Conservation (phyloP, 257 asterid genomes). For the Haberlea rhodopensis region DNA sequence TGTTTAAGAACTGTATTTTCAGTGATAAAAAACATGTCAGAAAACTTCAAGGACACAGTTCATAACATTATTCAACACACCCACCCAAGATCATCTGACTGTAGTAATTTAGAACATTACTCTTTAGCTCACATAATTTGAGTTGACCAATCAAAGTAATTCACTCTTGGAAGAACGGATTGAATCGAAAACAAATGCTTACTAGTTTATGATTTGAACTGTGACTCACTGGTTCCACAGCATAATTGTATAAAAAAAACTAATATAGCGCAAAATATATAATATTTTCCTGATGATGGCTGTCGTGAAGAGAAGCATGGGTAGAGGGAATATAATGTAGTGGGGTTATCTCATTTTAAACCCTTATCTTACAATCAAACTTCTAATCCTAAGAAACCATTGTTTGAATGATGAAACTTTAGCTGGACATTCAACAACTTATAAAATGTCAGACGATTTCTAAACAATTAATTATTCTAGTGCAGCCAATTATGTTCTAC, state of each 20-base stretch:
- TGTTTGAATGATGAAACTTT: neutral
- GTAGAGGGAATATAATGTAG: neutral
- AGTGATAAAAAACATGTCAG: neutral
- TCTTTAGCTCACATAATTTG: neutral
- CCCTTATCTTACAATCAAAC: neutral
- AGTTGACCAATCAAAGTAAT: neutral
- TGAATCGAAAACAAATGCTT: neutral
- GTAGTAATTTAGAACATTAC: too few relatives aligned
- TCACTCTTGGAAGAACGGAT: neutral
- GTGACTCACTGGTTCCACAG: neutral
- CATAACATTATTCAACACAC: too few relatives aligned
- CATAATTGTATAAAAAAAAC: neutral
- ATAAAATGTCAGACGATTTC: too few relatives aligned
- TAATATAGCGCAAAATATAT: neutral
- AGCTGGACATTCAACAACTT: too few relatives aligned
- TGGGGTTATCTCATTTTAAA: neutral
- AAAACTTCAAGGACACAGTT: too few relatives aligned
- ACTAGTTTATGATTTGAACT: neutral
- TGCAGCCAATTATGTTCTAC: slow-evolving; percentile 4
- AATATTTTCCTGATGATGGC: neutral
- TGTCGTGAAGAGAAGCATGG: neutral
- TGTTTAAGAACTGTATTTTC: neutral
- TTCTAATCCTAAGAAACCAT: neutral
- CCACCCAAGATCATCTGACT: too few relatives aligned
- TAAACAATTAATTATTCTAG: neutral